phyloP scores from a whole-genome alignment of 1,139 yeast species.

The Geotrichum reessii region DNA sequence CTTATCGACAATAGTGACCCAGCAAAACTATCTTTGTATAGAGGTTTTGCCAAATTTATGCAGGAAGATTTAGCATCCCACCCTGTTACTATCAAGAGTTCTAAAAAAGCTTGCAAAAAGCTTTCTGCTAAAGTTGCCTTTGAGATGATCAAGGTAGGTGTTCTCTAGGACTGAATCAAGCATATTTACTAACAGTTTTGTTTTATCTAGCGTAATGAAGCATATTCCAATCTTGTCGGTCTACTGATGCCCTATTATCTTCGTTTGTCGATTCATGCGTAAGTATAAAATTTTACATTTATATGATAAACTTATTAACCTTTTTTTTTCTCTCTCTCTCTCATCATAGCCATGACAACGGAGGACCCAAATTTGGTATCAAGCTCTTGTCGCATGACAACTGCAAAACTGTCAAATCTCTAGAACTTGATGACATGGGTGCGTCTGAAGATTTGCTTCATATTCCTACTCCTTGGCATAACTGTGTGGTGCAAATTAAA shows the following conservation, averaged over 20 bases:
- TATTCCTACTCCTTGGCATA: slow-evolving; percentile 21
- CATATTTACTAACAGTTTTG: slow-evolving; percentile 2
- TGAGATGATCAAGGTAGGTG: slow-evolving; percentile 19
- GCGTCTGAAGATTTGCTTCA: slow-evolving; percentile 19
- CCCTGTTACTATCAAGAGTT: slow-evolving; percentile 8
- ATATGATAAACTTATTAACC: background rate
- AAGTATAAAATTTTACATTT: background rate
- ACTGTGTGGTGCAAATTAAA: slow-evolving; percentile 16
- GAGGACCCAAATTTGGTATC: slow-evolving; percentile 20
- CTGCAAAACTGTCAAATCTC: slow-evolving; percentile 14
- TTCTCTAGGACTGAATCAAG: background rate
- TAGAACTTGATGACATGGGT: slow-evolving; percentile 14
- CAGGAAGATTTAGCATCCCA: slow-evolving; percentile 18
- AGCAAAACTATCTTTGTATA: slow-evolving; percentile 19
- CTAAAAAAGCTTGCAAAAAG: slow-evolving; percentile 16
- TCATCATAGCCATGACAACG: slow-evolving; percentile 19
- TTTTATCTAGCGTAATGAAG: slow-evolving; percentile 17
- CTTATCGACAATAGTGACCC: slow-evolving; percentile 19
- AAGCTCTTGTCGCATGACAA: slow-evolving; percentile 16
- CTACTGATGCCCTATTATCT: slow-evolving; percentile 17
- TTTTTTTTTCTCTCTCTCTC: background rate
- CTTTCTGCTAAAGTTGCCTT: slow-evolving; percentile 19
- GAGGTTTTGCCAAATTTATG: slow-evolving; percentile 20
- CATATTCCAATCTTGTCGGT: slow-evolving; percentile 20
- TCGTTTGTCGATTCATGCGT: slow-evolving; percentile 20